Evolutionary conservation across 257 asterid species (phyloP), one percentile per base, ranked within the genome.

Genomic region (Marsdenia floribunda): DNA sequence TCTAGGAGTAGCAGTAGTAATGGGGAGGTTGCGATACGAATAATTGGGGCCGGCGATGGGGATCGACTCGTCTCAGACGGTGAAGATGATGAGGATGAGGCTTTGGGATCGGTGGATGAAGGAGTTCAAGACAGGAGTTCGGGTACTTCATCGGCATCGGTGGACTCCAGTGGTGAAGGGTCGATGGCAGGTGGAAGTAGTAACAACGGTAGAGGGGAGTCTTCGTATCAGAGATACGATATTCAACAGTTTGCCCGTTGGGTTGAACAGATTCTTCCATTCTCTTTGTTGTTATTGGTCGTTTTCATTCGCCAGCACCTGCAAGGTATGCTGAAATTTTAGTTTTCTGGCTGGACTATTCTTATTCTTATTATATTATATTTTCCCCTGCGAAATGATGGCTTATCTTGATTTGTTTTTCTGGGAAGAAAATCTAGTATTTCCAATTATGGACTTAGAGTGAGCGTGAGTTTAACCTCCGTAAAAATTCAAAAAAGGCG

Each of bases 251-350:
- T 91, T 18, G 96, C 97, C 10, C 74, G 98, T 81, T 90, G 94
- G 96, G 80, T 87, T 76, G 99, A 95, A 84, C 97, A 90, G 86
- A 80, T 92, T 83, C 96, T 92, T 80, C 99, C 96, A 1, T 92
- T 95, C 82, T 86, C 89, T 11, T 80, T 92, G 89, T 90, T 92
- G 33, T 81, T 90, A 75, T 73, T 92, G 90, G 85, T 90, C 49
- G 99, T 95, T 77, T 92, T 95, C 79, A 90, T 95, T 75, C 88
- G 97, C 78, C 96, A 92, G 85, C 98, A 95, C 84, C 89, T 92
- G 86, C 97, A 87, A 88, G 98, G 99, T 95, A 82, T 44, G 53
- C 8, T 54, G 2, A 42, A 18, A n/a, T 16, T 6, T 10, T 4
- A 71, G 65, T 13, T 75, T 29, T 82, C 40, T 26, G 3, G 55